phyloP scores from a whole-genome alignment of 768 basidiomycete species.

The Tylopilus subfusipes region DNA sequence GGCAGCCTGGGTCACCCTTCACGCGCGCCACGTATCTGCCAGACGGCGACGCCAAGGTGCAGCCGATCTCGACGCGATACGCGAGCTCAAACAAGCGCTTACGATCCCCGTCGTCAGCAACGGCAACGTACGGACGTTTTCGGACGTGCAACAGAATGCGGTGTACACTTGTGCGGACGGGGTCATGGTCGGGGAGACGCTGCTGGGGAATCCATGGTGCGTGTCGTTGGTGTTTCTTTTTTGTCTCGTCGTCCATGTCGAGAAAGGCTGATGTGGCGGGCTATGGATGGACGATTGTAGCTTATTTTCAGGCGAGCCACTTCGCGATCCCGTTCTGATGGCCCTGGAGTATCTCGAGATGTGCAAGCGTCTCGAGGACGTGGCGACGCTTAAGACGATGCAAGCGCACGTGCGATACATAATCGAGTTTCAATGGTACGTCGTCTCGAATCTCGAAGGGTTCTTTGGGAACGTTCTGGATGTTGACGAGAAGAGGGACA shows the following conservation, averaged over 20 bases:
- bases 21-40: conserved; percentile 70
- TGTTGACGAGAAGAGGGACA: background rate
- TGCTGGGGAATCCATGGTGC: conserved; percentile 73
- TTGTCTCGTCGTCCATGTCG: too few species aligned
- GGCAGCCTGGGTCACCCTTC: conserved; percentile 67
- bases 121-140: conserved; percentile 66
- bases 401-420: conserved; percentile 68
- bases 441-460: background rate
- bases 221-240: conserved; percentile 8
- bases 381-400: conserved; percentile 46
- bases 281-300: conserved; percentile 33
- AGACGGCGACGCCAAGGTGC: conserved; percentile 67
- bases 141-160: conserved; percentile 54
- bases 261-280: too few species aligned
- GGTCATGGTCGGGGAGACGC: conserved; percentile 77
- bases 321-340: conserved; percentile 63
- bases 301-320: conserved; percentile 47
- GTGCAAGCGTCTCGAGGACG: conserved; percentile 50
- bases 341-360: conserved; percentile 67
- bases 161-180: conserved; percentile 63
- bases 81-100: conserved; percentile 48
- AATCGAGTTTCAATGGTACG: conserved; percentile 65
- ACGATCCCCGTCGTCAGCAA: conserved; percentile 68
- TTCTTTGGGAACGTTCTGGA: background rate
- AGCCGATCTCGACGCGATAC: conserved; percentile 63